Evolutionary conservation across 2,329 filamentous ascomycete species (phyloP).

Genomic region (Colletotrichum destructivum): DNA sequence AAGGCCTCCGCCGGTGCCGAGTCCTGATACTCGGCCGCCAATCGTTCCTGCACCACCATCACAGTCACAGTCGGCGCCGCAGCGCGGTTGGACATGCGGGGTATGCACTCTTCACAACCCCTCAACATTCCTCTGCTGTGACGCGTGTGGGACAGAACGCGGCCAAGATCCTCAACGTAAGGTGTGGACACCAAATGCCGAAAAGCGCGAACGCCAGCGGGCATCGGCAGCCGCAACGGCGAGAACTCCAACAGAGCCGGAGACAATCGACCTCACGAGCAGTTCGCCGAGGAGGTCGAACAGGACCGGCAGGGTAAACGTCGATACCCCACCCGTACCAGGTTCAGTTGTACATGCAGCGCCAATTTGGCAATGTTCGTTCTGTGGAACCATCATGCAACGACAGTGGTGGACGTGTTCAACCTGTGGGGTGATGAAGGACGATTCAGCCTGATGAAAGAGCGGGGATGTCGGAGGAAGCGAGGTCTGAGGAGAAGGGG

Average conservation of each 20-base stretch:
- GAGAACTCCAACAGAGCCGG: background rate
- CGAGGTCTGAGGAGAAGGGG: conserved; percentile 28
- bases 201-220: conserved; percentile 43
- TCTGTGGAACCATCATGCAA: conserved; percentile 67
- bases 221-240: conserved; percentile 41
- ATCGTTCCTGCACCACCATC: conserved; percentile 2
- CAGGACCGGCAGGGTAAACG: conserved; percentile 14
- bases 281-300: conserved; percentile 48
- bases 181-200: conserved; percentile 45
- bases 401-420: conserved; percentile 71
- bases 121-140: conserved; percentile 65
- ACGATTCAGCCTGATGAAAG: conserved; percentile 55
- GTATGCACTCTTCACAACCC: conserved; percentile 73
- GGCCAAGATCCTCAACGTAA: conserved; percentile 44
- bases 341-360: conserved; percentile 43
- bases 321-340: conserved; percentile 35
- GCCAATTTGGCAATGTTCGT: conserved; percentile 66
- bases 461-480: conserved; percentile 30
- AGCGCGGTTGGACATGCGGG: conserved; percentile 65
- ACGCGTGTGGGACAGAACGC: conserved; percentile 63
- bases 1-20: conserved; percentile 43
- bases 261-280: conserved; percentile 53
- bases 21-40: conserved; percentile 27
- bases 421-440: conserved; percentile 69
- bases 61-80: conserved; percentile 23